Evolutionary conservation across 257 asterid species (phyloP), one percentile per base, ranked within the genome.

Genomic region (Solanum dulcamara): DNA sequence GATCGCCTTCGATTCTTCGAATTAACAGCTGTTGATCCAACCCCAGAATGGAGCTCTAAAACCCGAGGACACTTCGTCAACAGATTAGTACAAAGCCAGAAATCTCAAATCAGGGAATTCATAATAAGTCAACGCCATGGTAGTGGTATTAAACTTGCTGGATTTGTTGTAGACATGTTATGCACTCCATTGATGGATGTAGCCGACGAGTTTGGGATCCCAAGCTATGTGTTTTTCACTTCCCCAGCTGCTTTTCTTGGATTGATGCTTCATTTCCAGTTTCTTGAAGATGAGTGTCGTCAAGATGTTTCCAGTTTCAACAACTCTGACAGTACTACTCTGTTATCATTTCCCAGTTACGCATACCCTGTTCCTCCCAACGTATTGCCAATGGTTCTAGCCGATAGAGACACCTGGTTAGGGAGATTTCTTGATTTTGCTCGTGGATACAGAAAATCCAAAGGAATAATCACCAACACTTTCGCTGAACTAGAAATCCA

Each of bases 191-290:
- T 94, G 87, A 94, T 94, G 60, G 91, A 80, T 9, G 93, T 92
- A 14, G 94, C 91, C 1, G 89, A 83, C 20, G 93, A 94, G 60
- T 84, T 91, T 15, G 75, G 80, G 22, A 80, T 93, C 70, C 90
- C 94, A 0, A 59, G 87, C 89, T 92, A 90, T 40, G 88, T 93
- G 22, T 92, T 93, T 85, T 92, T 91, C 90, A 85, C 95, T 4
- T 93, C 97, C 15, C 91, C 94, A 9, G 95, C 93, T 1, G 91
- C 91, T 37, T 93, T 94, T 89, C 91, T 93, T 13, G 90, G 93
- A 11, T 81, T 90, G 10, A 91, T 92, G 93, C 89, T 94, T 53
- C 93, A 93, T 67, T 94, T 88, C 67, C 95, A 93, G 82, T 80
- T 85, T 80, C 92, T 94, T 67, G 91, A 92, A 11, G 95, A 93